Evolutionary conservation across 1,284 basidiomycete genomes (phyloP), one percentile per base, ranked within the genome.

Genomic region (Naganishia sp.): DNA sequence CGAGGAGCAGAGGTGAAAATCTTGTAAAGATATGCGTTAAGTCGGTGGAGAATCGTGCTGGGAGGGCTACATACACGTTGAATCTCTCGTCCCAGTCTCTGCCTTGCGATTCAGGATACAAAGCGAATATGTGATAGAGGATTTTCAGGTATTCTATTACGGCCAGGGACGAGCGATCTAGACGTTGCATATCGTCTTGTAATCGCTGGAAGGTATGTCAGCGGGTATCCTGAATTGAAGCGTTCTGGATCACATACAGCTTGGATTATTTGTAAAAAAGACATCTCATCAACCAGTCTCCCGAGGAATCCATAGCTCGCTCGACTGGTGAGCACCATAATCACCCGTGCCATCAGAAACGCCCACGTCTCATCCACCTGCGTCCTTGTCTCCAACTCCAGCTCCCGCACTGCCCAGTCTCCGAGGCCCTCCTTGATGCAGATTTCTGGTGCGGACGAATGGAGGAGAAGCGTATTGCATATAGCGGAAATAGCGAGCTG

Each of bases 131-230:
- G 59, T 78, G 78, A 55, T 75, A 75, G 0, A 72, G 68, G 46
- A 78, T 59, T 70, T 80, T 80, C 54, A 79, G 71, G 25, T 79
- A 66, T 68, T 80, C 79, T 23, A 70, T 65, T 16, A 79, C 55
- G 13, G 74, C 74, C 36, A 70, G 68, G 52, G 71, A 74, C 63
- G 74, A 70, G 2, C 36, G 44, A 21, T 61, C 54, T 15, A 75
- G 56, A 33, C 72, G 67, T 72, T 77, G 52, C 28, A 60, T 46
- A 23, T 3, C 25, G 39, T 49, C 28, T 16, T 21, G n/a, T 9
- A 42, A 45, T 23, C 28, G 10, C 42, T 23, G 16, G 31, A 25
- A 16, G 42, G 49, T 10, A 15, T 25, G 18, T 21, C 13, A 15
- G 13, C 49, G 10, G 1, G 21, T 39, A 39, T 39, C 4, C 36